These are phyloP conservation scores for Mycosphaerella sp. DNA, from an alignment of 2,329 filamentous ascomycete genomes.

Conservation along the genomic window DNA sequence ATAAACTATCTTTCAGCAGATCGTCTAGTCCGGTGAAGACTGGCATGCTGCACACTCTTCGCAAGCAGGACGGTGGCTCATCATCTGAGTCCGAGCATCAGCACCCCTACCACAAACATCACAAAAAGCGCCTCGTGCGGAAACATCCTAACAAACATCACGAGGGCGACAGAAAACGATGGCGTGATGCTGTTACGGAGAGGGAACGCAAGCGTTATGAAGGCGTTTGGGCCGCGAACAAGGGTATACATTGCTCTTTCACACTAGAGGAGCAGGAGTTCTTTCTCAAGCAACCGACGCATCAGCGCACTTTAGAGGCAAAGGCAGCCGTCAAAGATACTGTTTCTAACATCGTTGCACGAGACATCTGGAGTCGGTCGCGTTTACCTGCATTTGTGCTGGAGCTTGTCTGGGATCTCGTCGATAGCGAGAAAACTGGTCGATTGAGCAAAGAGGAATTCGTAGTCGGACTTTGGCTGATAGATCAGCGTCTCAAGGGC, in stretches of 20 bases:
- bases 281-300: constrained; percentile 6
- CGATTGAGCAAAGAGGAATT: constrained; percentile 64
- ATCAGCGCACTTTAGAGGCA: constrained; percentile 10
- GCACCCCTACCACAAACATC: constrained; percentile 46
- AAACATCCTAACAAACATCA: constrained; percentile 66
- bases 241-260: constrained; percentile 46
- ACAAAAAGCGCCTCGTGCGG: constrained; percentile 52
- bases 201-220: constrained; percentile 75
- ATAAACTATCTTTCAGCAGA: constrained; percentile 33
- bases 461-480: constrained; percentile 75
- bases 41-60: constrained; percentile 60
- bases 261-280: constrained; percentile 20
- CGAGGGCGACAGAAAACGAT: constrained; percentile 65
- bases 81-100: constrained; percentile 37
- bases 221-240: constrained; percentile 77
- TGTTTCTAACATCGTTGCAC: constrained; percentile 62
- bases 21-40: constrained; percentile 42
- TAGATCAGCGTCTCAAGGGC: constrained; percentile 74
- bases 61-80: constrained; percentile 43
- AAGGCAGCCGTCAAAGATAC: constrained; percentile 26
- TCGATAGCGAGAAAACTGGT: constrained; percentile 53
- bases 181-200: constrained; percentile 68
- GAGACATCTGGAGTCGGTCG: constrained; percentile 70
- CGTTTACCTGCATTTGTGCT: constrained; percentile 62
- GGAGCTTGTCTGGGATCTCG: constrained; percentile 70